Evolutionary conservation across 2,329 filamentous ascomycete species (phyloP).

Genomic region (Apiospora rasikravindrae): DNA sequence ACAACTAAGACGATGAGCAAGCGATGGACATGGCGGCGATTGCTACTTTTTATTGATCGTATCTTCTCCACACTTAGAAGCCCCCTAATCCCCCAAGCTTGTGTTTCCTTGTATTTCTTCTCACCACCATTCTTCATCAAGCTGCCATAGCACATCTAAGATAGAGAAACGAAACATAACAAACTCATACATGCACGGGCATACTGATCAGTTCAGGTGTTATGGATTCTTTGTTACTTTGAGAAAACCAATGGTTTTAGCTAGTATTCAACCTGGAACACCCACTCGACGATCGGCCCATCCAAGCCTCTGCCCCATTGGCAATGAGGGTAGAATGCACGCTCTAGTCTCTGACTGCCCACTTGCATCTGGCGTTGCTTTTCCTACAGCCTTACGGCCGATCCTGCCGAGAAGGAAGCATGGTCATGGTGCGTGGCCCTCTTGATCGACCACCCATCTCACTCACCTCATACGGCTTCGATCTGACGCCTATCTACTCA

Average conservation of each 20-base stretch:
- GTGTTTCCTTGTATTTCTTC: neutral
- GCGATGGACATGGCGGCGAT: constrained; percentile 4
- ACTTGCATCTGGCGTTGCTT: neutral
- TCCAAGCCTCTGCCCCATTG: neutral
- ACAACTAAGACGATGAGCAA: neutral
- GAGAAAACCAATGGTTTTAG: neutral
- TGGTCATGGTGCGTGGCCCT: too few species aligned
- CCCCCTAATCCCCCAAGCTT: neutral
- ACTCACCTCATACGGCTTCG: neutral
- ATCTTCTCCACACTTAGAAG: constrained; percentile 8
- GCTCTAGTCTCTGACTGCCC: neutral
- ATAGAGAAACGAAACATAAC: neutral
- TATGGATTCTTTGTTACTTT: neutral
- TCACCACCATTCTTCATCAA: neutral
- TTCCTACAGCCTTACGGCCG: neutral
- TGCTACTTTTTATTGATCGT: constrained; percentile 17
- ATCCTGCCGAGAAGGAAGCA: neutral
- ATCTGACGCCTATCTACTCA: neutral
- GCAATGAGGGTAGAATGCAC: neutral
- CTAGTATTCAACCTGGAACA: neutral
- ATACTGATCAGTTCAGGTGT: neutral
- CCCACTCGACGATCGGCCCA: neutral
- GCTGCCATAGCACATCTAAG: neutral
- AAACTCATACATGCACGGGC: neutral
- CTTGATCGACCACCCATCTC: neutral